A percentile compares a stretch with the other conserved stretches of the same genome.
Evolutionary conservation across 345 rosid species (phyloP).

Genomic region (Cardamine occulta): DNA sequence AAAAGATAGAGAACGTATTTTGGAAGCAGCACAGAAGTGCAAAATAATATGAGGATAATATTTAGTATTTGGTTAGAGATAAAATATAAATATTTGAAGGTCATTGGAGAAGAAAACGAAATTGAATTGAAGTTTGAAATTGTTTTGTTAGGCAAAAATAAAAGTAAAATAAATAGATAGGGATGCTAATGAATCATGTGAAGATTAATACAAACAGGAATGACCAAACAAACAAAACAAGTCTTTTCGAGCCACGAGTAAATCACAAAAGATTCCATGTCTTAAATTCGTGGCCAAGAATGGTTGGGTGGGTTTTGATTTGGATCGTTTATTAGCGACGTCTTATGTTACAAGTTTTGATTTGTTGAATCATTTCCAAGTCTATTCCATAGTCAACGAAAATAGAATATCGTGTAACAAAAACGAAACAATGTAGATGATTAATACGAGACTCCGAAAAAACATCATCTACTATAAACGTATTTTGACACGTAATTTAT

Average conservation of each 20-base stretch:
- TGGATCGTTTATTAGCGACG: constrained; percentile 16
- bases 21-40: neutral
- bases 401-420: neutral
- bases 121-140: constrained; percentile 22
- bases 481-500: neutral
- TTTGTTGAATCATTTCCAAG: constrained; percentile 15
- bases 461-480: neutral
- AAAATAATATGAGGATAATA: neutral
- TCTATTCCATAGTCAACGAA: constrained; percentile 12
- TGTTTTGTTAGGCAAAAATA: neutral
- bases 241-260: constrained; percentile 35
- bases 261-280: neutral
- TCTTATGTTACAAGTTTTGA: constrained; percentile 9
- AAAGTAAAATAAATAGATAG: neutral
- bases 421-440: neutral
- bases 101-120: constrained; percentile 30
- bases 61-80: neutral
- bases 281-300: constrained; percentile 24
- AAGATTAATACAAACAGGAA: neutral
- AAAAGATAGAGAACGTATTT: neutral
- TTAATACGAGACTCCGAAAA: neutral
- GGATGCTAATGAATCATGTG: constrained; percentile 18
- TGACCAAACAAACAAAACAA: constrained; percentile 4
- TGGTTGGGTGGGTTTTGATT: constrained; percentile 21
- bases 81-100: neutral